Base-by-base conservation (phyloP, 75 land plant genomes). In the Pseudotsuga menziesii region DNA sequence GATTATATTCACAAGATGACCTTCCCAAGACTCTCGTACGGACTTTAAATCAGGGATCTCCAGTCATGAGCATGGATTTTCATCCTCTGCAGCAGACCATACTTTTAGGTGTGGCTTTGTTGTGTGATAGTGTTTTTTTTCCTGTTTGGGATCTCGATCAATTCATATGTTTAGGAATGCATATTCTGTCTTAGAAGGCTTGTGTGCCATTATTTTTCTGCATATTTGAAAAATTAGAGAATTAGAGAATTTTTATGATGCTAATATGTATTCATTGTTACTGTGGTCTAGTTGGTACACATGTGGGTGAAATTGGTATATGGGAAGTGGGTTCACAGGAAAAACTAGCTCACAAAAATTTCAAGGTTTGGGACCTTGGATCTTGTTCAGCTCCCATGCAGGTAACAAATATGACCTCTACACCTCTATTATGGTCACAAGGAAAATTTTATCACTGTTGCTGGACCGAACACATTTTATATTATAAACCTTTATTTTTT, bases 31-130 rank as follows among this genome's bases (percentile, higher is more conserved):
- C 71, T 69, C 90, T 93, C 55, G 85, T 85, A 23, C 75, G 88
- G 22, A 83, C 86, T 29, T 54, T 93, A 54, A 84, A 76, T 77
- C 96, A 93, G 62, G 96, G 96, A 8, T 93, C 96, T 26, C 71
- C 84, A 83, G 87, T 86, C 2, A 89, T 82, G 85, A 89, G 93
- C 88, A 85, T 93, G 96, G 96, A 93, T 78, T 93, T 93, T 72
- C 96, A 93, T 87, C 96, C 96, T 48, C 52, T 83, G 12, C 91
- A 91, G 78, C 96, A 91, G 72, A 83, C 89, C 52, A 77, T 91
- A 23, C 90, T 93, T 75, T 80, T 93, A 59, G 94, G 96, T 93
- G 3, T 52, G 81, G 36, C 44, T 35, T 35, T 67, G 22, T 67
- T 35, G 7, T 39, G 22, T 39, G 36, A 67, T 39, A 36, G 6